A percentile compares a stretch with the other conserved stretches of the same genome.
phyloP scores from a whole-genome alignment of 192 early-diverging fungal species.

The Ramicandelaber brevisporus region DNA sequence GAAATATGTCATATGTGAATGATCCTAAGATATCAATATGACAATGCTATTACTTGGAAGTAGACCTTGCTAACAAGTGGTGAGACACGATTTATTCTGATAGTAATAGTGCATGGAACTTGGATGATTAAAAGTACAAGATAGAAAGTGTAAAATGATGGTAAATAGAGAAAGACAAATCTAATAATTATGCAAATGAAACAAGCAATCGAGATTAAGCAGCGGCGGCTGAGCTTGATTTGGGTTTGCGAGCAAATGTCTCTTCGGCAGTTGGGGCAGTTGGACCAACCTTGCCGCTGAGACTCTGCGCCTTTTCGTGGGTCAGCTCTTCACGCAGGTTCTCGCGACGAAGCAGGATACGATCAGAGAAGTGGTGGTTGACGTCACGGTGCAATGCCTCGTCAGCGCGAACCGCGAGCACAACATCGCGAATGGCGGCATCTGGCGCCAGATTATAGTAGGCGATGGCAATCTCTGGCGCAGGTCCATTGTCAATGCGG shows the following conservation, averaged over 20 bases:
- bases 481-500: constrained; percentile 33
- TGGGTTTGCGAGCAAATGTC: constrained; percentile 2
- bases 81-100: no score
- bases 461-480: constrained; percentile 63
- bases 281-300: background rate
- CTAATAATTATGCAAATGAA: no score
- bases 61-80: background rate
- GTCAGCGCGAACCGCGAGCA: constrained; percentile 68
- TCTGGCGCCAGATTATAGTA: constrained; percentile 51
- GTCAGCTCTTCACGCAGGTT: constrained; percentile 21
- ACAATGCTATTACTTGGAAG: no score
- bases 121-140: no score
- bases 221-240: background rate
- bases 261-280: background rate
- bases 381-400: constrained; percentile 73
- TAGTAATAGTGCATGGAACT: no score
- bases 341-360: constrained; percentile 21
- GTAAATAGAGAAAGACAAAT: no score
- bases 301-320: constrained; percentile 5
- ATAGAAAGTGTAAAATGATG: no score
- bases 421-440: constrained; percentile 56
- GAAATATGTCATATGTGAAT: no score
- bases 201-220: no score
- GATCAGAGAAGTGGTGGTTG: constrained; percentile 67
- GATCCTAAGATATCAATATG: no score